These are phyloP conservation scores for Rhizopus sp. DNA, from an alignment of 371 early-diverging fungal species.

Conservation along the genomic window DNA sequence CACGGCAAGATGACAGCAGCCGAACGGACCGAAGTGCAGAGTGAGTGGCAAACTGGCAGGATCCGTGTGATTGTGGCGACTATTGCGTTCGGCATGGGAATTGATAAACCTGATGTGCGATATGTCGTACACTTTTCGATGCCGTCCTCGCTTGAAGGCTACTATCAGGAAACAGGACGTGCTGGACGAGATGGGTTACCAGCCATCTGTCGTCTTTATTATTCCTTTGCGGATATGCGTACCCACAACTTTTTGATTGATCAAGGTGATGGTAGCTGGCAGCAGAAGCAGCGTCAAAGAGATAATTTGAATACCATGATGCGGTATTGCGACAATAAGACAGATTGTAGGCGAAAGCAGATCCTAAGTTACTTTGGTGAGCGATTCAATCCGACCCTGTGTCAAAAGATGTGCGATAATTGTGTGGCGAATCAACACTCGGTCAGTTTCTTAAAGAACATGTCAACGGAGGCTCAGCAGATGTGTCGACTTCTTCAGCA, in stretches of 20 bases:
- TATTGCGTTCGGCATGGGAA: constrained; percentile 99
- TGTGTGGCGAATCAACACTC: constrained; percentile 57
- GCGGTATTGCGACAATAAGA: constrained; percentile 92
- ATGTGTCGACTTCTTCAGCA: constrained; percentile 53
- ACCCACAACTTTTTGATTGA: constrained; percentile 81
- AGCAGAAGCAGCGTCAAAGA: constrained; percentile 85
- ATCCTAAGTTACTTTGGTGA: constrained; percentile 98
- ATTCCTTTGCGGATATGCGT: constrained; percentile 80
- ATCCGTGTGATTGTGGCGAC: constrained; percentile 97
- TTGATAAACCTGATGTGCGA: constrained; percentile 99
- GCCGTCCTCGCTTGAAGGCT: constrained; percentile 97
- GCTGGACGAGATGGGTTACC: constrained; percentile 97
- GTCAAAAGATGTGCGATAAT: constrained; percentile 95
- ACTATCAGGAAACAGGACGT: constrained; percentile 99
- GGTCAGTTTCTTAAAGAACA: constrained; percentile 38
- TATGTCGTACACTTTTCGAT: constrained; percentile 98
- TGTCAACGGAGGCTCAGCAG: constrained; percentile 59
- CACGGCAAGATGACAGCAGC: constrained; percentile 89
- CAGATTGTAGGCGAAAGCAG: constrained; percentile 92
- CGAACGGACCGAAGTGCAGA: constrained; percentile 86
- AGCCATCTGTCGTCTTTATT: constrained; percentile 90
- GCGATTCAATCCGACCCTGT: constrained; percentile 66
- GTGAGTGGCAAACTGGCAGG: constrained; percentile 82
- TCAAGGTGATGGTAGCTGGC: constrained; percentile 79
- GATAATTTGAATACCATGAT: constrained; percentile 91